Percentiles rank a stretch among this genome's conserved stretches.
Conservation (phyloP, 2,329 filamentous ascomycete species). For the Cercospora janseana region DNA sequence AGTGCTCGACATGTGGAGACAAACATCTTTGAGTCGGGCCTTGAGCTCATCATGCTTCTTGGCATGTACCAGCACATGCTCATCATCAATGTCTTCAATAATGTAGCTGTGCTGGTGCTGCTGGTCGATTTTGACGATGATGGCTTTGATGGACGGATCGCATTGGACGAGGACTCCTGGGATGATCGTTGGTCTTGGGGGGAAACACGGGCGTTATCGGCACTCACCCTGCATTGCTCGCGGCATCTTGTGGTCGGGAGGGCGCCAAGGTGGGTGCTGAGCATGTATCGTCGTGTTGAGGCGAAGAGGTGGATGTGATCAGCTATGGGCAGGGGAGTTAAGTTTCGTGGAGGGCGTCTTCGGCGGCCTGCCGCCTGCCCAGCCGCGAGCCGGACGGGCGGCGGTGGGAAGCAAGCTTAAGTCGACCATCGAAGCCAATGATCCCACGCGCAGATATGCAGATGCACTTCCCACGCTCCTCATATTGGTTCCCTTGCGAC, state of each 20-base stretch:
- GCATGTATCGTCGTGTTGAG: too few species aligned
- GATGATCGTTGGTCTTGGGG: constrained; percentile 2
- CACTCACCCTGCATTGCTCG: constrained; percentile 28
- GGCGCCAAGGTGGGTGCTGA: neutral
- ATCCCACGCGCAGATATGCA: too few species aligned
- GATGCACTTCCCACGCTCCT: too few species aligned
- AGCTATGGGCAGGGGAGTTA: too few species aligned
- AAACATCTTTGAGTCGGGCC: constrained; percentile 64
- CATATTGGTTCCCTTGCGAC: too few species aligned
- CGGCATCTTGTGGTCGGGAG: constrained; percentile 24
- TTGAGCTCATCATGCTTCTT: constrained; percentile 69
- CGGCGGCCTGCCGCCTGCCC: too few species aligned
- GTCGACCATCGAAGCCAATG: too few species aligned
- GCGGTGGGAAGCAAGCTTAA: too few species aligned
- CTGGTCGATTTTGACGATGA: constrained; percentile 74
- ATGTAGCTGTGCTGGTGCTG: constrained; percentile 67
- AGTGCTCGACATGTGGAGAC: constrained; percentile 9
- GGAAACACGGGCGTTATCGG: neutral
- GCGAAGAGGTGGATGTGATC: too few species aligned
- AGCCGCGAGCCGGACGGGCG: too few species aligned
- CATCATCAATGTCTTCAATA: constrained; percentile 76
- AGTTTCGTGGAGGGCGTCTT: too few species aligned
- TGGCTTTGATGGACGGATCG: constrained; percentile 84
- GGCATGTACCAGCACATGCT: constrained; percentile 71
- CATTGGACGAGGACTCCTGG: constrained; percentile 72